These are phyloP conservation scores for Skeletonema grethae DNA, from an alignment of 108 stramenopile species.

Conservation along the genomic window DNA sequence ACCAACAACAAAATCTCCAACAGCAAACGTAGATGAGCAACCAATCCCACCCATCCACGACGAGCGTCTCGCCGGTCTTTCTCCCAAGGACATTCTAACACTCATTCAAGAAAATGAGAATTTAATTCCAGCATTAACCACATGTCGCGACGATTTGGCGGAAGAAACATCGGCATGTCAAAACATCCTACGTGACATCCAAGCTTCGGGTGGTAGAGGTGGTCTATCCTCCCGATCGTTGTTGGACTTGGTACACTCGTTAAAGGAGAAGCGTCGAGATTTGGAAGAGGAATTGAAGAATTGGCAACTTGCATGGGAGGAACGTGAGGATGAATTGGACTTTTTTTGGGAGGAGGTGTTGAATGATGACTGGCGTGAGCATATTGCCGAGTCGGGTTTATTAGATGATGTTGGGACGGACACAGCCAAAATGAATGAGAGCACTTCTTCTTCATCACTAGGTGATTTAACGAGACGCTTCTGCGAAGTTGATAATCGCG, in stretches of 20 bases:
- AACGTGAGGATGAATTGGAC: constrained; percentile 65
- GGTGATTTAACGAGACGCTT: constrained; percentile 22
- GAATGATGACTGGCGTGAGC: constrained; percentile 27
- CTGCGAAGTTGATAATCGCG: constrained; percentile 34
- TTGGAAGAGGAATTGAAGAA: constrained; percentile 40
- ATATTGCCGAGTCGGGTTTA: constrained; percentile 17
- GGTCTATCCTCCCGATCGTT: constrained; percentile 62
- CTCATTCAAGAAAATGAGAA: constrained; percentile 33
- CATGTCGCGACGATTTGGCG: constrained; percentile 72
- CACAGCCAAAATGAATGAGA: too few relatives aligned
- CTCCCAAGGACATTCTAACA: constrained; percentile 17
- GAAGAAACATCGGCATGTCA: constrained; percentile 77
- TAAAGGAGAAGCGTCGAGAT: constrained; percentile 56
- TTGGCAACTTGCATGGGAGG: constrained; percentile 50
- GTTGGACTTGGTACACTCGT: constrained; percentile 66
- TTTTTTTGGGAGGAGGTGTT: constrained; percentile 53
- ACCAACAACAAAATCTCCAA: not conserved
- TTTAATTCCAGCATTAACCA: constrained; percentile 54
- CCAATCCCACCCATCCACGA: constrained; percentile 4
- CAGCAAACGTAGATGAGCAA: constrained; percentile 10
- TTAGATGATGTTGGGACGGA: constrained; percentile 22
- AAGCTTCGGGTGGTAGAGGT: constrained; percentile 35
- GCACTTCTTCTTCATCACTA: not conserved
- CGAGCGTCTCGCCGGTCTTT: constrained; percentile 28
- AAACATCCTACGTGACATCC: constrained; percentile 53